Percentiles rank a stretch among this genome's conserved stretches.
Evolutionary conservation across 495 filamentous ascomycete species (phyloP).

Genomic region (Aspergillus cavernicola): DNA sequence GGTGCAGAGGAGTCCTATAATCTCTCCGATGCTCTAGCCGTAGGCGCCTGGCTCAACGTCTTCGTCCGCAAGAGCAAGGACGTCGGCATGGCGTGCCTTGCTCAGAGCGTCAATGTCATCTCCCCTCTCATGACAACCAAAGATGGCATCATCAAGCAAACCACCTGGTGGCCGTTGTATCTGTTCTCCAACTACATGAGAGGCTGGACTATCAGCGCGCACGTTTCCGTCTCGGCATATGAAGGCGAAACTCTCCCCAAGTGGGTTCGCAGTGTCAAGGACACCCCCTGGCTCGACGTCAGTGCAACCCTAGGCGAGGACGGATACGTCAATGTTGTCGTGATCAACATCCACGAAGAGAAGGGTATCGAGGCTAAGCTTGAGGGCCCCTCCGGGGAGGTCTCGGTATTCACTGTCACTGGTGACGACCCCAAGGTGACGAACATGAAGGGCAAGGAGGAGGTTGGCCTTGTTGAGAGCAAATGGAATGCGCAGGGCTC

Average conservation of each 20-base stretch:
- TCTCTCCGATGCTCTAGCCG: conserved; percentile 70
- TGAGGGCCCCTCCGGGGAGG: conserved; percentile 45
- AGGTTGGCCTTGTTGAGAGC: conserved; percentile 56
- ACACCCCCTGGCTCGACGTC: conserved; percentile 69
- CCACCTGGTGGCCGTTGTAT: conserved; percentile 73
- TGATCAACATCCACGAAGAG: conserved; percentile 64
- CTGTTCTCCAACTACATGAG: conserved; percentile 73
- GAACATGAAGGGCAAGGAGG: conserved; percentile 58
- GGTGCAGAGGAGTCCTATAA: conserved; percentile 72
- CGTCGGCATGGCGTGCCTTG: conserved; percentile 78
- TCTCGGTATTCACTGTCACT: conserved; percentile 57
- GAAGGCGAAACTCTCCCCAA: conserved; percentile 59
- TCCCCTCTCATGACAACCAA: conserved; percentile 68
- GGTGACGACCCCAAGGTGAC: conserved; percentile 50
- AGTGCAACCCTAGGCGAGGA: conserved; percentile 60
- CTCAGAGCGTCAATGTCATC: conserved; percentile 77
- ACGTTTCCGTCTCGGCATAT: conserved; percentile 58
- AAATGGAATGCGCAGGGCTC: conserved; percentile 56
- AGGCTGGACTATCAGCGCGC: conserved; percentile 58
- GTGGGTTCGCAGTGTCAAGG: conserved; percentile 61
- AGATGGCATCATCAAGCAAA: conserved; percentile 63
- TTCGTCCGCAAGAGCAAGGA: conserved; percentile 71
- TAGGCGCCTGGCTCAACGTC: conserved; percentile 70
- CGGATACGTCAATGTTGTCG: conserved; percentile 59
- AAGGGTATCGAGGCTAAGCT: conserved; percentile 54